Base-by-base conservation (phyloP, 805 yeast genomes). In the Starmerella tilneyi region DNA sequence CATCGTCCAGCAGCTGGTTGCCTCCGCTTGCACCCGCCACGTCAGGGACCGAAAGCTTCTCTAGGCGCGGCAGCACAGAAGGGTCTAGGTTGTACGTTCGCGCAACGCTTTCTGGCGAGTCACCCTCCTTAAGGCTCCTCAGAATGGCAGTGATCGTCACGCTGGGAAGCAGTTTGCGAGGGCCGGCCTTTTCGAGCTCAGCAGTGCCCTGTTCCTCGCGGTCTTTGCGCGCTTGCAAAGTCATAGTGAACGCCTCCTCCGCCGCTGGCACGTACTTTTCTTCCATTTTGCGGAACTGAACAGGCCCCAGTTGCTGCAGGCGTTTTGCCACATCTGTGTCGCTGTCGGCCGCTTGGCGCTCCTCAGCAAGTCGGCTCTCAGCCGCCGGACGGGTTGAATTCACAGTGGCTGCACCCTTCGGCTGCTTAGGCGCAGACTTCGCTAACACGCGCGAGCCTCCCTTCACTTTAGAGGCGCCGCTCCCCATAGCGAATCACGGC, bases 271-370 rank as follows among this genome's bases (percentile, higher is more conserved):
- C 44, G 30, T 47, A 49, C 9, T 44, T n/a, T 11, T 30, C 36
- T 7, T 41, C 36, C 21, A 35, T 13, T 6, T 45, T 48, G n/a
- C 27, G 44, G 31, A 32, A 46, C 31, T 52, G 37, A 9, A 53
- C 58, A 2, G 49, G 53, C 2, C 61, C 61, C 26, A 57, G 43
- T 22, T 50, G 46, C 21, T 32, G 40, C 31, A 57, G 46, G 12
- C 61, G 36, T 9, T 46, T 44, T 2, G 54, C 51, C 5, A 57
- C 41, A n/a, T 34, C 48, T 17, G 51, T 51, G 22, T 8, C 63
- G 70, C 9, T 81, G 78, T 57, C 70, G 68, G 48, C 44, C 19
- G 16, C 36, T n/a, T 12, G 11, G 3, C 27, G 19, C 19, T 31
- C 35, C 11, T 19, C 23, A 8, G 29, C 17, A 19, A 29, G 21